Evolutionary conservation across 2,329 filamentous ascomycete genomes (phyloP), one percentile per base, ranked within the genome.

Genomic region (Colletotrichum orbiculare): DNA sequence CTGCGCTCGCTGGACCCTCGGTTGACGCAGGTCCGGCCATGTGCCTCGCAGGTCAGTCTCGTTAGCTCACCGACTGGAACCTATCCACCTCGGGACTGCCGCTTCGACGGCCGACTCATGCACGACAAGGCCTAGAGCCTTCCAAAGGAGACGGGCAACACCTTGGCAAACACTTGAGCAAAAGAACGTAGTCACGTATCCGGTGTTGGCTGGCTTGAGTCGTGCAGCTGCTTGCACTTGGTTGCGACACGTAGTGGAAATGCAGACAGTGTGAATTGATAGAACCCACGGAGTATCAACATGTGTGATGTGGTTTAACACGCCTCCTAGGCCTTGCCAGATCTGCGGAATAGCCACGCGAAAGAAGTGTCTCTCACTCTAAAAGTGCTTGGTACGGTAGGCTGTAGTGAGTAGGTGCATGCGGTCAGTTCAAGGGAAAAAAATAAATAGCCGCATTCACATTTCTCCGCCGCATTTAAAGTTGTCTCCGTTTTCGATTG

Each of bases 401-500:
- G 6, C 11, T 17, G 15, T n/a, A 46, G 15, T n/a, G 8, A 43
- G 13, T n/a, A 33, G 8, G 43, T n/a, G 43, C 43, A 15, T 46
- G 15, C 42, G 25, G 50, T n/a, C 52, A 42, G 49, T 39, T 15
- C 48, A 53, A 45, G 39, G 39, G n/a, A 52, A 38, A 35, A 5
- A 25, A 25, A 25, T 25, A 4, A 25, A 25, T 25, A 10, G 39
- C 58, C 52, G 62, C 52, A 38, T 62, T 52, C 47, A 57, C 53
- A 12, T 52, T 47, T 34, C 11, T 33, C 39, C n/a, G 33, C 17
- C 13, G 53, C 15, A 34, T 41, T 62, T 64, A 17, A 43, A 42
- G 47, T 62, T 57, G 25, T 57, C 53, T 39, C 41, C 34, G 58
- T 48, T 48, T 57, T 56, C 58, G 59, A 66, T 66, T 66, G 63